Evolutionary conservation across 148 eudicot species (phyloP), one percentile per base, ranked within the genome.

Genomic region (Vaccinium myrtillus): DNA sequence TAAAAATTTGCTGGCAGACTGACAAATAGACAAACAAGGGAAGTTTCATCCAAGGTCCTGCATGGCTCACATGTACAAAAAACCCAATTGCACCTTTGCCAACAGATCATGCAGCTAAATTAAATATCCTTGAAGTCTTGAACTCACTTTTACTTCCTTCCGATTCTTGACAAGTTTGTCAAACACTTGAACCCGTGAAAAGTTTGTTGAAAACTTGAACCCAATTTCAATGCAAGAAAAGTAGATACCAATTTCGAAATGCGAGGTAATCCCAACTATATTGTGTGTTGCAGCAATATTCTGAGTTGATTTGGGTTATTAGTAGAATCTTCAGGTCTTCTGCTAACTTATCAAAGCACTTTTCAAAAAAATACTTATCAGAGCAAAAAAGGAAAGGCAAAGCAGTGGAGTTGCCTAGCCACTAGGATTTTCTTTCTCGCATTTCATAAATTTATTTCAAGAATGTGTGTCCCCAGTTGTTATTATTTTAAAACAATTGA

Each of bases 41-140:
- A 78, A 23, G 39, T 51, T 59, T 23, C 36, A 46, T 12, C 43
- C 21, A 21, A 43, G 21, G 21, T 48, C 75, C 32, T 63, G 70
- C 16, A 19, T 15, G 25, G 21, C 50, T 11, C 30, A 63, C 54
- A 12, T 19, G n/a, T 59, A 4, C 51, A 2, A 21, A 80, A n/a
- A 80, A 39, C 53, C 82, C 8, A 77, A 48, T 23, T n/a, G 59
- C 30, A 14, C 36, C 19, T 77, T 23, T 77, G 56, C 58, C 58
- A 77, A 50, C n/a, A 78, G 43, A 32, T 56, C 61, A 27, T 25
- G 81, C 81, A 53, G 58, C n/a, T 25, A 78, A 25, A 78, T 78
- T 15, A 77, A 1, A n/a, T 4, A 23, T n/a, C 63, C 21, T 39
- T 14, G 59, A 61, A 4, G 46, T 43, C 46, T 43, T 43, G 46